Evolutionary conservation across 495 filamentous ascomycete genomes (phyloP), one percentile per base, ranked within the genome.

Genomic region (Usnea hakonensis): DNA sequence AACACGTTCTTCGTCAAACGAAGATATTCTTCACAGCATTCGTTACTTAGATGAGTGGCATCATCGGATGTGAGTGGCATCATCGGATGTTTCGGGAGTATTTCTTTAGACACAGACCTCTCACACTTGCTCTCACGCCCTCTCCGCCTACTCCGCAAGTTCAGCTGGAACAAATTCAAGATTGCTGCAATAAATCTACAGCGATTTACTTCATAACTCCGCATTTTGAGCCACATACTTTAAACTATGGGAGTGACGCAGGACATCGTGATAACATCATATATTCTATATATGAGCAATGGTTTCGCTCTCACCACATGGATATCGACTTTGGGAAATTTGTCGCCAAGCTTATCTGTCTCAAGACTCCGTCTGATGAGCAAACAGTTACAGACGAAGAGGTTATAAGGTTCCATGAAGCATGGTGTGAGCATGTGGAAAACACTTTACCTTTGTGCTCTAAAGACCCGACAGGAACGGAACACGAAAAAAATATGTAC

Each of bases 1-100:
- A n/a, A n/a, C n/a, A n/a, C n/a, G n/a, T n/a, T n/a, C n/a, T n/a
- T n/a, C n/a, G n/a, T n/a, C n/a, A n/a, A 35, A 55, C 10, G 36
- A 55, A 38, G 53, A 35, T 7, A 55, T 55, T 23, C 53, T 59
- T 46, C 57, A 37, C 57, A 28, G 33, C 37, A 36, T 59, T 59
- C 57, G 57, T 59, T 59, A 21, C 36, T 44, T n/a, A 46, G 57
- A 59, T 17, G 57, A 44, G 41, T 59, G 33, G 23, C 57, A 59
- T 59, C 57, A 59, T 46, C 57, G 57, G 57, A n/a, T n/a, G 37
- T 59, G 37, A 44, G 41, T 59, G 33, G 23, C 57, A 59, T 59
- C 57, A 59, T 46, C 57, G 57, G 57, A n/a, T n/a, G 37, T 59
- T n/a, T 59, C 57, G 57, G 57, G 57, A 59, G 46, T 59, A 59